These are phyloP conservation scores for Suillus brevipes DNA, from an alignment of 768 basidiomycete genomes.

Conservation along the genomic window DNA sequence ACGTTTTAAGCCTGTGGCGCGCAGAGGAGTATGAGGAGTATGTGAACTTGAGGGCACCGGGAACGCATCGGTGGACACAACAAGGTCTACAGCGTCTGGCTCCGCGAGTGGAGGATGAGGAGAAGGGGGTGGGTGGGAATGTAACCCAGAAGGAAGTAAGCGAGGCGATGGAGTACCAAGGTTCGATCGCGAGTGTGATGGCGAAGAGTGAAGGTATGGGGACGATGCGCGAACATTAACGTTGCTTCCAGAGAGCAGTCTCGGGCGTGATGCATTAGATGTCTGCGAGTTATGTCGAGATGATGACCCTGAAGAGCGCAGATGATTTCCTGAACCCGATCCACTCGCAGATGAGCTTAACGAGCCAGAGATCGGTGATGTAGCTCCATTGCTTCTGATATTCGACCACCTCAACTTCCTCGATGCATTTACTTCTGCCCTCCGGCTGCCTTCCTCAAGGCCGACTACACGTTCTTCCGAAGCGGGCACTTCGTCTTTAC, in stretches of 20 bases:
- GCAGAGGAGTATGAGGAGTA: constrained; percentile 17
- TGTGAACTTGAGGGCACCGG: constrained; percentile 19
- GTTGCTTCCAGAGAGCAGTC: constrained; percentile 11
- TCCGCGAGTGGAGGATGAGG: constrained; percentile 24
- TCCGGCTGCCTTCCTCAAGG: constrained; percentile 7
- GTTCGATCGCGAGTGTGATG: constrained; percentile 15
- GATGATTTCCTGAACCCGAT: neutral
- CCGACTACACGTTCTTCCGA: constrained; percentile 12
- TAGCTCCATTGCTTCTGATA: neutral
- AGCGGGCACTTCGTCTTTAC: constrained; percentile 5
- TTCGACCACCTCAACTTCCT: constrained; percentile 51
- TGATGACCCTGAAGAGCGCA: neutral
- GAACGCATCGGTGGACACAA: constrained; percentile 44
- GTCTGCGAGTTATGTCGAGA: constrained; percentile 13
- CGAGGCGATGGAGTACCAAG: constrained; percentile 9
- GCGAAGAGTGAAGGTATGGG: constrained; percentile 14
- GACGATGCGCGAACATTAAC: constrained; percentile 16
- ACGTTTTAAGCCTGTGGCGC: constrained; percentile 22
- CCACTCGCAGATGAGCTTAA: constrained; percentile 8
- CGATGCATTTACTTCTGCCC: constrained; percentile 33
- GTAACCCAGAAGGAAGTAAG: neutral
- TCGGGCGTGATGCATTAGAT: constrained; percentile 11
- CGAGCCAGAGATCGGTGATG: constrained; percentile 1
- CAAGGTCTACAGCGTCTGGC: constrained; percentile 85
- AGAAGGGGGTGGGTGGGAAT: neutral